Evolutionary conservation across 495 filamentous ascomycete genomes (phyloP).

Genomic region (Xylaria venustula): DNA sequence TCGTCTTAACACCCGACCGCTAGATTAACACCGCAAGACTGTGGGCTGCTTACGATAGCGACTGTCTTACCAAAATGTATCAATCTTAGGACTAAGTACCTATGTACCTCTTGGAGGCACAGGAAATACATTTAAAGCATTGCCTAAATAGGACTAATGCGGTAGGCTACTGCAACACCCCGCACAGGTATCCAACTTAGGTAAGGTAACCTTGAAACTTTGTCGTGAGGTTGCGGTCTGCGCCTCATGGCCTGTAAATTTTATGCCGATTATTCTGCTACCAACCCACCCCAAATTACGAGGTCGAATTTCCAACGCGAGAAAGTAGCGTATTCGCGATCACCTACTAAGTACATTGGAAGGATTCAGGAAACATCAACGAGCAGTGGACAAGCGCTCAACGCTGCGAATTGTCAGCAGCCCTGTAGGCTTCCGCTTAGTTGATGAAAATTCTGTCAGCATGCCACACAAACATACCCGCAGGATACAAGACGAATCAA

Average conservation of each 20-base stretch:
- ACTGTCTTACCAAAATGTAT: too few relatives aligned
- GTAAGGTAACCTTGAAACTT: too few relatives aligned
- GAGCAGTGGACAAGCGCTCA: background rate
- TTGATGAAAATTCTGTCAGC: background rate
- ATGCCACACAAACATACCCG: conserved; percentile 89
- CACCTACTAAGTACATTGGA: background rate
- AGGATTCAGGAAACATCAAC: background rate
- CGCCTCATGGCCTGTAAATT: too few relatives aligned
- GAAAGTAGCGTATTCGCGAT: too few relatives aligned
- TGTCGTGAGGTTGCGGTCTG: too few relatives aligned
- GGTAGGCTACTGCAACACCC: background rate
- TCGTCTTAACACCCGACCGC: too few relatives aligned
- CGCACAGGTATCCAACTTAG: background rate
- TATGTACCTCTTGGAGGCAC: too few relatives aligned
- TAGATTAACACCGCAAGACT: too few relatives aligned
- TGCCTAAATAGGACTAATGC: background rate
- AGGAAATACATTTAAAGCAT: too few relatives aligned
- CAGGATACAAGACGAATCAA: conserved; percentile 50
- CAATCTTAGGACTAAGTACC: too few relatives aligned
- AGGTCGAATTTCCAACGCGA: background rate
- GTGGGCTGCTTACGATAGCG: too few relatives aligned
- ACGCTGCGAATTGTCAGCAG: background rate
- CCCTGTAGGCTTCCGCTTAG: background rate
- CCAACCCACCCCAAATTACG: background rate
- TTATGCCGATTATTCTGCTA: conserved; percentile 1